Base-by-base conservation (phyloP, 257 asterid species). In the Solanum pinnatisectum region DNA sequence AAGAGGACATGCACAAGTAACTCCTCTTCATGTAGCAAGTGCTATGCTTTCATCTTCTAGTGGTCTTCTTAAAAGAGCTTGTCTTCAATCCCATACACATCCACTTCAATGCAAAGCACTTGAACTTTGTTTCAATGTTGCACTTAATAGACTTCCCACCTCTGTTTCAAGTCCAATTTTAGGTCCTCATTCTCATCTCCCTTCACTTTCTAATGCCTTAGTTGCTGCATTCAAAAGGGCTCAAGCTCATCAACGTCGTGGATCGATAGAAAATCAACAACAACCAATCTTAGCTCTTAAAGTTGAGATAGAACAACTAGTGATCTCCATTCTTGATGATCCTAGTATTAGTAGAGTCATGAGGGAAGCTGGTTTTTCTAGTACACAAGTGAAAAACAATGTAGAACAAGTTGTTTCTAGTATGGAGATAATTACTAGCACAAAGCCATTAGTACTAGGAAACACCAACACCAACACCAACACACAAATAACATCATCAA, bases 291-390 rank as follows among this genome's bases (percentile, higher is more conserved):
- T 95, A 78, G 99, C 98, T 81, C 93, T 93, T 27, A 95, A 95
- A 79, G 95, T 96, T 8, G 99, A 96, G 89, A 87, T 94, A 10
- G 95, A 94, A 78, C 99, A 97, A 91, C 95, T 97, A 1, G 94
- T 95, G 22, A 89, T 97, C 32, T 97, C 99, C 76, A 90, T 97
- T 18, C 95, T 97, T 22, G 98, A 97, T 84, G 99, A 97, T 79
- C 99, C 99, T 0, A 97, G 99, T 87, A 96, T 97, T n/a, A 97
- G 99, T 88, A 89, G 99, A 71, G 99, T 97, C 60, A 95, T 97
- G 99, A 91, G 98, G 15, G 99, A 97, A 67, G 98, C 99, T 6
- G 98, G 99, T 2, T 97, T 96, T 77, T 94, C 98, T 7, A 97
- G 99, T 90, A 89, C 95, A 8, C 98, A 94, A 84, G 97, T 97